Base-by-base conservation (phyloP, 805 yeast genomes). In the Pichia eremophila region DNA sequence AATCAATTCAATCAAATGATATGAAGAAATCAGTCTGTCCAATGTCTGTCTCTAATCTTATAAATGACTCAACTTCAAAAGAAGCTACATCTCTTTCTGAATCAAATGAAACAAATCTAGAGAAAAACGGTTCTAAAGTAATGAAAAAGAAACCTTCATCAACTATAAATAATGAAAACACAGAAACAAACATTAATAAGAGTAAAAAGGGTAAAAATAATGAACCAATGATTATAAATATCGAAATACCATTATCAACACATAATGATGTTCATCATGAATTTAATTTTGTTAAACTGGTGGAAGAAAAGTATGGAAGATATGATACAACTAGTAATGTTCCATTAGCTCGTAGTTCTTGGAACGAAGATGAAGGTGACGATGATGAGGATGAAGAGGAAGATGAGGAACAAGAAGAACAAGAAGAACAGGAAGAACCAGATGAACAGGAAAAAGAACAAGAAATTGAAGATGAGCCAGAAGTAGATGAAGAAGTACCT, bases 251-350 rank as follows among this genome's bases (percentile, higher is more conserved):
- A 4, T 59, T 65, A 7, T 51, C 58, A 1, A 53, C 57, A 25
- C 64, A 65, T 9, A 83, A 83, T 1, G 75, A 78, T 41, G 68
- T 81, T 0, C 84, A 81, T 55, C 79, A 79, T 1, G 79, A 84
- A 4, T 73, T 85, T 53, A 86, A 87, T 54, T 85, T 87, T 31
- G 63, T 83, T 61, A 77, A 79, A 54, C 65, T 84, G 46, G 85
- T 91, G 6, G 95, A 87, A 58, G 88, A 84, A 44, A 85, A 85
- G 63, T 87, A 87, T 62, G 96, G 95, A 69, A 2, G 84, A 46
- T 87, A 82, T 56, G 90, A 90, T 0, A 76, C 77, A 50, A 8
- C 17, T 7, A 34, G 12, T 15, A 78, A 84, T 5, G 71, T 78
- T 46, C 75, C 77, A 28, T 78, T 37, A 19, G 18, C 46, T 3